Percentiles rank a stretch among this genome's conserved stretches.
Conservation (phyloP, 176 grass and related monocot genomes). For the Oryza meridionalis region DNA sequence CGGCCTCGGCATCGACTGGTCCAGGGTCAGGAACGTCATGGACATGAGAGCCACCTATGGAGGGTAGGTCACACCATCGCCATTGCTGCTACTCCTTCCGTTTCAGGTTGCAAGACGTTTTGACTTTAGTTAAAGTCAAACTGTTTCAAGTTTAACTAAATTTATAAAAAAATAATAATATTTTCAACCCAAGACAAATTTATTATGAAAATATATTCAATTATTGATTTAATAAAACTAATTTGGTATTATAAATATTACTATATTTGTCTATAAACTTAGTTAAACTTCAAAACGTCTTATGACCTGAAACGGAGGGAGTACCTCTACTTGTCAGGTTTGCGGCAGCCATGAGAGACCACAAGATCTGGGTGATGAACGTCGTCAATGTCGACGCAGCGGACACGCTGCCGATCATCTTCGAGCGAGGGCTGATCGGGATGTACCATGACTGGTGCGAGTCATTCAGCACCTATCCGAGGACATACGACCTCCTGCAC, state of each 20-base stretch:
- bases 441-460: constrained; percentile 99
- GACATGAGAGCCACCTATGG: constrained; percentile 96
- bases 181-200: fast-evolving
- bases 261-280: too few species aligned
- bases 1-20: constrained; percentile 85
- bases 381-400: constrained; percentile 81
- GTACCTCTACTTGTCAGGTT: constrained; percentile 46
- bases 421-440: constrained; percentile 85
- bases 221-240: too few species aligned
- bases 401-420: constrained; percentile 92
- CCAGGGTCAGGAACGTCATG: constrained; percentile 94
- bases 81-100: too few species aligned
- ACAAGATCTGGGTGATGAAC: constrained; percentile 96
- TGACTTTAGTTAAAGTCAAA: too few species aligned
- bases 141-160: too few species aligned
- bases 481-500: constrained; percentile 91
- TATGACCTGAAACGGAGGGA: too few species aligned
- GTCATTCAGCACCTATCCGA: constrained; percentile 97
- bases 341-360: constrained; percentile 67
- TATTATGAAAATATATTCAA: too few species aligned
- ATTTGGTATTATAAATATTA: too few species aligned
- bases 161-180: too few species aligned
- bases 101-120: too few species aligned
- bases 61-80: constrained; percentile 50
- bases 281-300: too few species aligned